phyloP scores from a whole-genome alignment of 2,329 filamentous ascomycete species.

The Colletotrichum horii region DNA sequence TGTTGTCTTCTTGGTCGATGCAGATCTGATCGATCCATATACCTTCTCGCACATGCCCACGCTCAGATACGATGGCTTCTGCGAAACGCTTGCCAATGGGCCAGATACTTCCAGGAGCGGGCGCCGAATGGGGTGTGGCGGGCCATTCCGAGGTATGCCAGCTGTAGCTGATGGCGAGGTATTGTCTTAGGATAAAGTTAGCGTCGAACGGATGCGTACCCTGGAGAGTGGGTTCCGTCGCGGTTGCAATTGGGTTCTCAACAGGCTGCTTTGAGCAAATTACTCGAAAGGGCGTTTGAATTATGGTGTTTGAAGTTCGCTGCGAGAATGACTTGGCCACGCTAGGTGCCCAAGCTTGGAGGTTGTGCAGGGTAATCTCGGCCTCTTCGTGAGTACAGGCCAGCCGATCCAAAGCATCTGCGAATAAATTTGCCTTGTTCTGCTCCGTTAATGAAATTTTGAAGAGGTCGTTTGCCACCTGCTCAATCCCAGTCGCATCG shows the following conservation, averaged over 20 bases:
- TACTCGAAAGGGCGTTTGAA: background rate
- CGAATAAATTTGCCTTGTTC: background rate
- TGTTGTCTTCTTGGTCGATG: slow-evolving; percentile 42
- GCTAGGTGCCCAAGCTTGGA: background rate
- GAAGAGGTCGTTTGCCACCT: background rate
- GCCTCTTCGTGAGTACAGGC: background rate
- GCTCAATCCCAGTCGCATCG: background rate
- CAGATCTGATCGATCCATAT: slow-evolving; percentile 45
- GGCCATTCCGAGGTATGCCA: slow-evolving; percentile 1
- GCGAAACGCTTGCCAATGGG: background rate
- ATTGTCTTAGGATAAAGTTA: background rate
- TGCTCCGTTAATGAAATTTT: background rate
- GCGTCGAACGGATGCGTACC: background rate
- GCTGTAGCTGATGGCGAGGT: slow-evolving; percentile 1
- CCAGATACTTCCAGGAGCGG: background rate
- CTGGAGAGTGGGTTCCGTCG: background rate
- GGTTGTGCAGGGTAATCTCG: background rate
- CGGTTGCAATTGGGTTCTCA: background rate
- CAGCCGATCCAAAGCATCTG: background rate
- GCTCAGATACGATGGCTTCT: background rate
- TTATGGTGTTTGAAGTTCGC: background rate
- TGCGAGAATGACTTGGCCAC: background rate
- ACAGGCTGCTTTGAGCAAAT: background rate
- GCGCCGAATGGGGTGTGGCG: background rate
- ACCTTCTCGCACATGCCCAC: background rate